Evolutionary conservation across 176 grass and related monocot species (phyloP).

Genomic region (Phragmites australis): DNA sequence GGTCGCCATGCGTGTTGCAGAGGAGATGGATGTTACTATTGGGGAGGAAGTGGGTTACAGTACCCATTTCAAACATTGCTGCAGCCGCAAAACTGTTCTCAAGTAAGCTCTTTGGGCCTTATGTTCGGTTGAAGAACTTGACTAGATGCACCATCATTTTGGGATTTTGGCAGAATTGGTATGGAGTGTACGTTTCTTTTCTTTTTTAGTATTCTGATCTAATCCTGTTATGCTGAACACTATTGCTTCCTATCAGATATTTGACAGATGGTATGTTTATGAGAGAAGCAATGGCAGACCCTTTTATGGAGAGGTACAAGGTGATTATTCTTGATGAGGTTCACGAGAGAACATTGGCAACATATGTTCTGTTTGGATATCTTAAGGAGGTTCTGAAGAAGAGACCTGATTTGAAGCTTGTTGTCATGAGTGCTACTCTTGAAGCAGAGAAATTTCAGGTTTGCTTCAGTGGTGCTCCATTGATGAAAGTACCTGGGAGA

Average conservation of each 20-base stretch:
- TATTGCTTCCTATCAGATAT: conserved; percentile 97
- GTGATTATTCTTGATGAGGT: conserved; percentile 97
- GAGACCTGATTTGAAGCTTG: conserved; percentile 83
- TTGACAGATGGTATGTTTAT: conserved; percentile 99
- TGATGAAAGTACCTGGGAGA: conserved; percentile 91
- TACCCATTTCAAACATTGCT: conserved; percentile 96
- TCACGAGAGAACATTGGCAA: conserved; percentile 90
- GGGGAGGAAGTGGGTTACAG: conserved; percentile 99
- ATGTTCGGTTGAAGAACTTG: conserved; percentile 28
- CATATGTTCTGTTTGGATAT: conserved; percentile 91
- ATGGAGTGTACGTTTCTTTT: conserved; percentile 46
- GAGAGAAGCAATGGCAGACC: conserved; percentile 98
- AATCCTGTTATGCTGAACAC: conserved; percentile 70
- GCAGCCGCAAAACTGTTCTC: conserved; percentile 91
- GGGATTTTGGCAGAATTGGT: conserved; percentile 57
- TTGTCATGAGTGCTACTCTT: conserved; percentile 96
- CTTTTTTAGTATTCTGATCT: conserved; percentile 70
- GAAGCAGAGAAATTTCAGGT: conserved; percentile 94
- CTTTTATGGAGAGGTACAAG: conserved; percentile 92
- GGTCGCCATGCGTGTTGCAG: conserved; percentile 88
- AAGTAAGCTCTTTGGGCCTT: conserved; percentile 68
- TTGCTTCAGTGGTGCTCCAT: conserved; percentile 75
- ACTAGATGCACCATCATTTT: conserved; percentile 47
- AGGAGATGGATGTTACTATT: conserved; percentile 97
- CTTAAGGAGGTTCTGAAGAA: conserved; percentile 90